Evolutionary conservation across 1,284 basidiomycete species (phyloP).

Genomic region (Ganoderma sinense): DNA sequence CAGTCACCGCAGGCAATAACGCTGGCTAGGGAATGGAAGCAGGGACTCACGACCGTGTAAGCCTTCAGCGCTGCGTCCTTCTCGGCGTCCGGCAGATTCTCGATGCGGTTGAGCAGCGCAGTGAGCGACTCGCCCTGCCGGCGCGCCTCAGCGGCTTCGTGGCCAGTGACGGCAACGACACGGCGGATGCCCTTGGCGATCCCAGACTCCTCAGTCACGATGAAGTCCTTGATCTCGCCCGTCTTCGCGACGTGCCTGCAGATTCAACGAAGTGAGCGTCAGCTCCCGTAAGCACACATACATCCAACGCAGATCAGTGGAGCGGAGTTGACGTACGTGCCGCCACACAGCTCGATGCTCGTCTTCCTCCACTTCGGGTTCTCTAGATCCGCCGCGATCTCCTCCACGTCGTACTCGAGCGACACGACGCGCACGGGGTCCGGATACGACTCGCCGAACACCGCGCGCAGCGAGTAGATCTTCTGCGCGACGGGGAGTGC

Average conservation of each 20-base stretch:
- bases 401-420: conserved; percentile 87
- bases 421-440: conserved; percentile 97
- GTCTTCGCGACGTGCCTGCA: conserved; percentile 91
- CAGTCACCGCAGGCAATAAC: not conserved
- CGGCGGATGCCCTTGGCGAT: conserved; percentile 98
- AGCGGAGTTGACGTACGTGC: conserved; percentile 73
- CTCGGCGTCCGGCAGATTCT: conserved; percentile 74
- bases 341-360: conserved; percentile 97
- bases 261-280: conserved; percentile 6
- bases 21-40: not conserved
- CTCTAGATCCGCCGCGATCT: conserved; percentile 85
- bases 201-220: conserved; percentile 94
- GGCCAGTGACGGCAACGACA: conserved; percentile 93
- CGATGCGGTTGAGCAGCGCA: conserved; percentile 71
- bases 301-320: not conserved
- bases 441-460: conserved; percentile 98
- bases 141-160: conserved; percentile 88
- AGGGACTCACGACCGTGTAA: conserved; percentile 71
- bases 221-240: conserved; percentile 95
- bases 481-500: conserved; percentile 83
- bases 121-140: conserved; percentile 75
- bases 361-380: conserved; percentile 92
- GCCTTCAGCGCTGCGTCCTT: conserved; percentile 90
- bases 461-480: conserved; percentile 94
- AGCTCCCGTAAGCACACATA: conserved; percentile 3